Evolutionary conservation across 441 rosid species (phyloP).

Genomic region (Daphne laureola): DNA sequence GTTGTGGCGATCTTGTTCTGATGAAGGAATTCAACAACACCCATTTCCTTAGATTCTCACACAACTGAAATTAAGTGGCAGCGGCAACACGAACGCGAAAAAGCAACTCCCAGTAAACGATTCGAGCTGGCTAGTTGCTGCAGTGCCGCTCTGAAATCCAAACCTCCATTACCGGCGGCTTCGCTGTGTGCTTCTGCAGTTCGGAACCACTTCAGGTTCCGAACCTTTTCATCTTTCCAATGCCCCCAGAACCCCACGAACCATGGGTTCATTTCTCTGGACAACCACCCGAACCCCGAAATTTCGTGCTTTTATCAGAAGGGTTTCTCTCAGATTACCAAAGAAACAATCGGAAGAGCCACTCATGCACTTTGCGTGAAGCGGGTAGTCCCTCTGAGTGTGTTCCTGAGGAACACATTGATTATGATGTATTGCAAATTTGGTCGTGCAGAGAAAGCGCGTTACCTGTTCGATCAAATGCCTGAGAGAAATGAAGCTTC

Average conservation of each 20-base stretch:
- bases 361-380: constrained; percentile 65
- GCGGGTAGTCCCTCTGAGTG: constrained; percentile 35
- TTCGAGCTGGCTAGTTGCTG: constrained; percentile 42
- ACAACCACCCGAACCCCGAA: constrained; percentile 61
- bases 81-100: too few relatives aligned
- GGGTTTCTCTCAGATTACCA: constrained; percentile 75
- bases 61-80: too few relatives aligned
- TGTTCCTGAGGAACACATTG: constrained; percentile 48
- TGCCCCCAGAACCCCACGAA: constrained; percentile 17
- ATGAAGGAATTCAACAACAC: too few relatives aligned
- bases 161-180: constrained; percentile 3
- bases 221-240: constrained; percentile 30
- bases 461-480: constrained; percentile 69
- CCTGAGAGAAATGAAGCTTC: constrained; percentile 51
- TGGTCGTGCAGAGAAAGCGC: constrained; percentile 37
- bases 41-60: too few relatives aligned
- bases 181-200: constrained; percentile 12
- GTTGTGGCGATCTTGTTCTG: too few relatives aligned
- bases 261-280: constrained; percentile 27
- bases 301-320: constrained; percentile 52
- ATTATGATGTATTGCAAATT: constrained; percentile 51
- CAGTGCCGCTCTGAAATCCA: constrained; percentile 28
- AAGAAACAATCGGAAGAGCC: constrained; percentile 45
- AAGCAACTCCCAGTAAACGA: background rate
- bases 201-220: constrained; percentile 13